Conservation (phyloP, 768 basidiomycete genomes). For the Suillus tomentosus region DNA sequence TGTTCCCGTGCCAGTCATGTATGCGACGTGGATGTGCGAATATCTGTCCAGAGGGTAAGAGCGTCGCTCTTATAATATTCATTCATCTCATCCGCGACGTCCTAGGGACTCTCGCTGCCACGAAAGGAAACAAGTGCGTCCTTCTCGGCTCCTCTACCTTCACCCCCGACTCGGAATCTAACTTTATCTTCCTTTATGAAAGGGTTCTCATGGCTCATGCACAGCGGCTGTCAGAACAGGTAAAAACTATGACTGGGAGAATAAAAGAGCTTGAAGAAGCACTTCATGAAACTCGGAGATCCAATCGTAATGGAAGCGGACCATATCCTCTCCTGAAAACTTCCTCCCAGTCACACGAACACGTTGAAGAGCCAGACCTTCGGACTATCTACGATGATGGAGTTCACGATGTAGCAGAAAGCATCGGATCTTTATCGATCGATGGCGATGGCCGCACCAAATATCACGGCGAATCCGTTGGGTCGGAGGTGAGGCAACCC, state of each 20-base stretch:
- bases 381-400: slow-evolving; percentile 27
- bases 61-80: not conserved
- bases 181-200: slow-evolving; percentile 8
- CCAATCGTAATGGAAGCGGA: slow-evolving; percentile 18
- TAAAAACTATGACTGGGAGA: slow-evolving; percentile 42
- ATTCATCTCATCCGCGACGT: slow-evolving; percentile 12
- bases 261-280: slow-evolving; percentile 50
- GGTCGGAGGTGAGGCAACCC: slow-evolving; percentile 46
- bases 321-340: slow-evolving; percentile 21
- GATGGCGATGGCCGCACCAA: slow-evolving; percentile 48
- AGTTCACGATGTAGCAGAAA: slow-evolving; percentile 34
- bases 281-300: slow-evolving; percentile 32
- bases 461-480: slow-evolving; percentile 52
- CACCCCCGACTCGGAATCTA: slow-evolving; percentile 9
- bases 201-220: slow-evolving; percentile 56
- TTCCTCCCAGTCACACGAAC: slow-evolving; percentile 11
- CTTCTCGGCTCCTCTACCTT: not conserved
- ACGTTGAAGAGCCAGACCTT: slow-evolving; percentile 15
- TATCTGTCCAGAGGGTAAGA: slow-evolving; percentile 53
- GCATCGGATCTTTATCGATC: slow-evolving; percentile 51
- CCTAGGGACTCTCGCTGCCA: slow-evolving; percentile 50
- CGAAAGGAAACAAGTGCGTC: slow-evolving; percentile 57
- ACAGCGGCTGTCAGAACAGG: slow-evolving; percentile 48
- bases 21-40: slow-evolving; percentile 53
- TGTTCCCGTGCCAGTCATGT: slow-evolving; percentile 58